These are phyloP conservation scores for Zancudomyces culisetae DNA, from an alignment of 371 early-diverging fungal species.

Conservation along the genomic window DNA sequence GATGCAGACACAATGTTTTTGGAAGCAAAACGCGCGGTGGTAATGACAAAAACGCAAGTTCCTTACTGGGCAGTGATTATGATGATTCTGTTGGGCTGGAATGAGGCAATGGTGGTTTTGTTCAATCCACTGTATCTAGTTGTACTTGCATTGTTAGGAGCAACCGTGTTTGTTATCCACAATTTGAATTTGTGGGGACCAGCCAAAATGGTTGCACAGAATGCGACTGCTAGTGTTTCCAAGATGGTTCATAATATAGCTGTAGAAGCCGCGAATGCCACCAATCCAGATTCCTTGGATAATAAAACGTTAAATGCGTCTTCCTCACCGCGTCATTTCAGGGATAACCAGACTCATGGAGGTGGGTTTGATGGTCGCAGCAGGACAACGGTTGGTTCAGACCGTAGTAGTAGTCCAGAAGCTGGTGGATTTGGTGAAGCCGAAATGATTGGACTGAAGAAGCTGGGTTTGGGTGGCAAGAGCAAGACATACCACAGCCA, in stretches of 20 bases:
- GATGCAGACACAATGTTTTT: constrained; percentile 79
- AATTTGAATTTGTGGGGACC: constrained; percentile 47
- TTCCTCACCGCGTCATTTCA: too few species aligned
- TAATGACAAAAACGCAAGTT: constrained; percentile 62
- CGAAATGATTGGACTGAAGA: too few species aligned
- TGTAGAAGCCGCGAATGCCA: neutral
- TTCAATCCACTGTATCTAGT: constrained; percentile 61
- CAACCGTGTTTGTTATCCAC: constrained; percentile 32
- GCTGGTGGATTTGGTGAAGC: neutral
- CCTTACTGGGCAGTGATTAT: constrained; percentile 73
- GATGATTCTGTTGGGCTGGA: constrained; percentile 72
- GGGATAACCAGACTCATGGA: too few species aligned
- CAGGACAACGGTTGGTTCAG: neutral
- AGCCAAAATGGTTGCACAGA: constrained; percentile 7
- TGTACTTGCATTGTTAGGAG: constrained; percentile 32
- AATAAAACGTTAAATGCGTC: too few species aligned
- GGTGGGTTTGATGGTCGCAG: too few species aligned
- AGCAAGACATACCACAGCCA: too few species aligned
- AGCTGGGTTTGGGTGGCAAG: too few species aligned
- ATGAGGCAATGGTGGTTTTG: constrained; percentile 69
- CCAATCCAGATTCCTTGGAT: neutral
- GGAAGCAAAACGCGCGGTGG: constrained; percentile 88
- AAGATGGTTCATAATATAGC: neutral
- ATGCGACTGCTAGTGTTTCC: neutral
- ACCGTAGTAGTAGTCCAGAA: neutral